phyloP scores from a whole-genome alignment of 345 rosid genomes.

The Clarkia xantiana region DNA sequence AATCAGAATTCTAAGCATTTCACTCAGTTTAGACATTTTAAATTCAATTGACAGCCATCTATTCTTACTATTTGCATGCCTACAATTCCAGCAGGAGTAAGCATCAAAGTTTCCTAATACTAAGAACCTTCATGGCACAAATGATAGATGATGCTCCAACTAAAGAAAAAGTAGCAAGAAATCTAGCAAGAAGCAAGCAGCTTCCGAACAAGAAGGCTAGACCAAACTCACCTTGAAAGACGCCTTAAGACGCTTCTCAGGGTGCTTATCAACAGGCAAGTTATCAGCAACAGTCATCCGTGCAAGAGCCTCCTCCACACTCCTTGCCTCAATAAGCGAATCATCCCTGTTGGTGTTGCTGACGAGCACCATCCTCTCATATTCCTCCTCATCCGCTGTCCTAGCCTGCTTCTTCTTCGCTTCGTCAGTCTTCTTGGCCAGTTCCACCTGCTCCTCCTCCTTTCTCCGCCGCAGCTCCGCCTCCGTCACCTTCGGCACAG shows the following conservation, averaged over 20 bases:
- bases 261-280: conserved; percentile 68
- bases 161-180: background rate
- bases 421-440: conserved; percentile 62
- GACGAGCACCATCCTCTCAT: conserved; percentile 67
- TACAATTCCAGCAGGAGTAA: too few relatives aligned
- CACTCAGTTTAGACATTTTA: too few relatives aligned
- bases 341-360: conserved; percentile 81
- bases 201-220: background rate
- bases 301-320: conserved; percentile 78
- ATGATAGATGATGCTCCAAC: background rate
- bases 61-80: too few relatives aligned
- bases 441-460: conserved; percentile 66
- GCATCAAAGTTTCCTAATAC: too few relatives aligned
- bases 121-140: too few relatives aligned
- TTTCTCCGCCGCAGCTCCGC: conserved; percentile 38
- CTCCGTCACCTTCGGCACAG: conserved; percentile 80
- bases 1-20: too few relatives aligned
- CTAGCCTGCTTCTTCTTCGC: conserved; percentile 46
- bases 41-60: too few relatives aligned
- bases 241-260: conserved; percentile 84
- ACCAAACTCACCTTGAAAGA: conserved; percentile 57
- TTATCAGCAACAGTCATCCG: conserved; percentile 49
- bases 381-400: conserved; percentile 81
- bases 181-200: background rate
- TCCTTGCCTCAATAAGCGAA: conserved; percentile 66